phyloP scores from a whole-genome alignment of 2,329 filamentous ascomycete genomes.

The Neodidymelliopsis sp. region DNA sequence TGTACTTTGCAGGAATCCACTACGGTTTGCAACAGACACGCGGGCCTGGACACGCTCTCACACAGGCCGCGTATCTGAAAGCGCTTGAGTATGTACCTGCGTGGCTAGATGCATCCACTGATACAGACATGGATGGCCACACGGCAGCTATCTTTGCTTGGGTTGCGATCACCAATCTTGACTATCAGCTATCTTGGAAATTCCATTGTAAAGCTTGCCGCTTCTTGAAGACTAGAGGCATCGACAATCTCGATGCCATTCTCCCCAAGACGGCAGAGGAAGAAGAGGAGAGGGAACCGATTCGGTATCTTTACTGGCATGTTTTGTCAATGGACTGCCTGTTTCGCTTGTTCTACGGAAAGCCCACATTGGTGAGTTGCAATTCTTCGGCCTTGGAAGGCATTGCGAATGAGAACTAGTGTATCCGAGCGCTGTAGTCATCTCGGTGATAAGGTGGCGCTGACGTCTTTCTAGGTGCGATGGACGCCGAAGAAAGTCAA shows the following conservation, averaged over 20 bases:
- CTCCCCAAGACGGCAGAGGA: conserved; percentile 32
- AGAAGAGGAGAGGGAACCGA: conserved; percentile 24
- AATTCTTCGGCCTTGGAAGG: not conserved
- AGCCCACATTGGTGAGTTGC: conserved; percentile 28
- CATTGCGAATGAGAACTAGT: too few species aligned
- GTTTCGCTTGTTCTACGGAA: conserved; percentile 39
- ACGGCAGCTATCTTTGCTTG: conserved; percentile 33
- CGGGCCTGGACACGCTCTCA: conserved; percentile 22
- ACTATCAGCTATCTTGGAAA: conserved; percentile 41
- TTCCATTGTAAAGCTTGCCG: conserved; percentile 41
- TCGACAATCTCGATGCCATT: conserved; percentile 30
- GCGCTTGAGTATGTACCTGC: conserved; percentile 35
- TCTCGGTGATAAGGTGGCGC: too few species aligned
- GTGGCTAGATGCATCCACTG: conserved; percentile 30
- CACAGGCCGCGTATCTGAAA: conserved; percentile 36
- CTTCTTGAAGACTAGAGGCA: conserved; percentile 26
- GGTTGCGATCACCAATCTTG: conserved; percentile 36
- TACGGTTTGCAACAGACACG: conserved; percentile 30
- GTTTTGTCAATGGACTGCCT: conserved; percentile 32
- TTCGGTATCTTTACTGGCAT: conserved; percentile 36
- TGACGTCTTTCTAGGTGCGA: conserved; percentile 17
- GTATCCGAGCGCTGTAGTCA: too few species aligned
- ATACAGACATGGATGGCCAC: conserved; percentile 28
- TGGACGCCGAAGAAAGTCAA: conserved; percentile 30
- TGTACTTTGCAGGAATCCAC: conserved; percentile 40